Evolutionary conservation across 176 grass and related monocot species (phyloP).

Genomic region (Juncus inflexus): DNA sequence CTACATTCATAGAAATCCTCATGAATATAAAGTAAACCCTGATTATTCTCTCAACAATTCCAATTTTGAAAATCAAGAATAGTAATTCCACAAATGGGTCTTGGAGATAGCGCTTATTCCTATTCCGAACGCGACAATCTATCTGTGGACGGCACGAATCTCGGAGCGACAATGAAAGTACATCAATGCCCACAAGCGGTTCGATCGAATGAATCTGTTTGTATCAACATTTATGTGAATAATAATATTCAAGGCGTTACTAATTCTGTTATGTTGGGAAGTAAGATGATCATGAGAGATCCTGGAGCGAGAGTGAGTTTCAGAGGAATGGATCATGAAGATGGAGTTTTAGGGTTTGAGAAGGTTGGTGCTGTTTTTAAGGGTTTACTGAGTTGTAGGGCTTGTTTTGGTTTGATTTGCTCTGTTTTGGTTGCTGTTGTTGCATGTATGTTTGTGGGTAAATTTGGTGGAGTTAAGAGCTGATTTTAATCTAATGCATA

Average conservation of each 20-base stretch:
- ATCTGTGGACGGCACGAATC: constrained; percentile 21
- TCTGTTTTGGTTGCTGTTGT: constrained; percentile 11
- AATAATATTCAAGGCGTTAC: constrained; percentile 84
- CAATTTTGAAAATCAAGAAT: not conserved
- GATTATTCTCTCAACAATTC: constrained; percentile 2
- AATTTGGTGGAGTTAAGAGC: no score
- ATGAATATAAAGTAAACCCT: constrained; percentile 10
- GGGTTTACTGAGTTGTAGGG: not conserved
- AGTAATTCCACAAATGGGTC: constrained; percentile 9
- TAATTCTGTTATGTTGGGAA: constrained; percentile 77
- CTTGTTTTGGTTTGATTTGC: constrained; percentile 15
- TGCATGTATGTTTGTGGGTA: not conserved
- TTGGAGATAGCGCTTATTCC: constrained; percentile 26
- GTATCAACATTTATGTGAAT: constrained; percentile 62
- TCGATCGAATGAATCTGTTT: constrained; percentile 22
- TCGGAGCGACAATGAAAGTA: constrained; percentile 28
- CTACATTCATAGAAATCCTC: not conserved
- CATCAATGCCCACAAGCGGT: not conserved
- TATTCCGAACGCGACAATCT: constrained; percentile 31
- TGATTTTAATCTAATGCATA: no score
- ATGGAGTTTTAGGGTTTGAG: constrained; percentile 12
- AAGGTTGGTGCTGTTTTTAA: constrained; percentile 5
- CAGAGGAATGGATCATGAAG: not conserved
- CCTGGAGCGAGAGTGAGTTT: constrained; percentile 32
- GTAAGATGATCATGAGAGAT: constrained; percentile 57